phyloP scores from a whole-genome alignment of 2,329 filamentous ascomycete genomes.

The Phyllosticta capitalensis region DNA sequence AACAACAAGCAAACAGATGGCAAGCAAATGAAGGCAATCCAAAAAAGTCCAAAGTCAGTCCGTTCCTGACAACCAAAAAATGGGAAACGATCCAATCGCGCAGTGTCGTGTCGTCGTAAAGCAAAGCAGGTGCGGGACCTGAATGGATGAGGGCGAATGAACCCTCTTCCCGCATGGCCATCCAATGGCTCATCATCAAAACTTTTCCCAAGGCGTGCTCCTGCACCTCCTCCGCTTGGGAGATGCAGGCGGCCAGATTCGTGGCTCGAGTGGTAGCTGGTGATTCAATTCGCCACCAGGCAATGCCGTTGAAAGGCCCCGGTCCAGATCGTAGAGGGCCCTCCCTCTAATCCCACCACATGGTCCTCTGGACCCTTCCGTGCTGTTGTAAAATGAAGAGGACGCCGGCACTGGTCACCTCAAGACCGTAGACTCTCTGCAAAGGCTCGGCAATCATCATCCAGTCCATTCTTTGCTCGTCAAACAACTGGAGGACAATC shows the following conservation, averaged over 20 bases:
- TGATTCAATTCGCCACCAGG: not conserved
- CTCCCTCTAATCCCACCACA: conserved; percentile 26
- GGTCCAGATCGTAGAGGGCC: not conserved
- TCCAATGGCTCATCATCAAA: not conserved
- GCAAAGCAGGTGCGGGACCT: not conserved
- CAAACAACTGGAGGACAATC: conserved; percentile 27
- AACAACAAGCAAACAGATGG: not conserved
- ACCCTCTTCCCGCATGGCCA: not conserved
- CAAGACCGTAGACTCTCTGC: conserved; percentile 24
- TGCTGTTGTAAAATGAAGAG: conserved; percentile 26
- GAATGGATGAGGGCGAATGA: not conserved
- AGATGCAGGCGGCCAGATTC: not conserved
- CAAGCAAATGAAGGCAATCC: not conserved
- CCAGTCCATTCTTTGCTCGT: conserved; percentile 27
- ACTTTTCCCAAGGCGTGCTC: not conserved
- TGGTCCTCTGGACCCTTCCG: conserved; percentile 21
- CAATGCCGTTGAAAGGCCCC: not conserved
- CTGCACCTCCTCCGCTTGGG: not conserved
- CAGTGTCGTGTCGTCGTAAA: not conserved
- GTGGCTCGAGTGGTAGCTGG: not conserved
- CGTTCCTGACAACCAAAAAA: not conserved
- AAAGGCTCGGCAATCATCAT: conserved; percentile 28
- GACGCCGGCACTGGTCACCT: conserved; percentile 26
- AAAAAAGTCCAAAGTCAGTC: not conserved
- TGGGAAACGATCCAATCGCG: not conserved